Conservation (phyloP, 2,329 filamentous ascomycete species). For the Fusarium falciforme region DNA sequence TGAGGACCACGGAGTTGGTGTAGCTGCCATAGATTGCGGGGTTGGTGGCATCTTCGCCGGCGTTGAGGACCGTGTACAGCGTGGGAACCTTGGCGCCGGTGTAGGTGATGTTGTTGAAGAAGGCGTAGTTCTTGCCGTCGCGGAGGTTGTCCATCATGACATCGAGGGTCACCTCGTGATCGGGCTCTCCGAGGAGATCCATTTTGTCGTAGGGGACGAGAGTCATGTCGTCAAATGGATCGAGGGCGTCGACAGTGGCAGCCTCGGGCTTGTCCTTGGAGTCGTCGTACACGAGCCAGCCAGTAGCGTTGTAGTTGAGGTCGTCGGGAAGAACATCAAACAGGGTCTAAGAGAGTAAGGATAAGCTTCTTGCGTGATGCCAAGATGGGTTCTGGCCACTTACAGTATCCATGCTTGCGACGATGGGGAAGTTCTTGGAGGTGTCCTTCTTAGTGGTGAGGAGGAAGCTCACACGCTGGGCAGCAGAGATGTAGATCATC, state of each 20-base stretch:
- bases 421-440: constrained; percentile 73
- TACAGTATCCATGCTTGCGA: constrained; percentile 76
- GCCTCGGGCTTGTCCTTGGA: constrained; percentile 60
- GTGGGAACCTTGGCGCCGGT: constrained; percentile 79
- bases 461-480: constrained; percentile 74
- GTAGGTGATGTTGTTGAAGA: constrained; percentile 85
- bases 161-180: constrained; percentile 72
- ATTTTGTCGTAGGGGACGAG: constrained; percentile 77
- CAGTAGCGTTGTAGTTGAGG: constrained; percentile 76
- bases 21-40: constrained; percentile 73
- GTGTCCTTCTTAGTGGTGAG: constrained; percentile 73
- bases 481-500: constrained; percentile 74
- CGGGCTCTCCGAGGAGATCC: constrained; percentile 69
- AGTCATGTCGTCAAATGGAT: constrained; percentile 79
- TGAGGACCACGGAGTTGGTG: constrained; percentile 75
- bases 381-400: constrained; percentile 21
- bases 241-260: constrained; percentile 68
- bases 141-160: constrained; percentile 72
- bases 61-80: constrained; percentile 79
- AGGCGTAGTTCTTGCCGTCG: constrained; percentile 71
- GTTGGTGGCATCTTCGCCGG: constrained; percentile 69
- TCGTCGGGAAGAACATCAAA: constrained; percentile 76
- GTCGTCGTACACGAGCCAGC: constrained; percentile 70
- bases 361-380: neutral
- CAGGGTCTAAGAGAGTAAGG: constrained; percentile 57